Conservation (phyloP, 345 rosid species). For the Passiflora organensis region DNA sequence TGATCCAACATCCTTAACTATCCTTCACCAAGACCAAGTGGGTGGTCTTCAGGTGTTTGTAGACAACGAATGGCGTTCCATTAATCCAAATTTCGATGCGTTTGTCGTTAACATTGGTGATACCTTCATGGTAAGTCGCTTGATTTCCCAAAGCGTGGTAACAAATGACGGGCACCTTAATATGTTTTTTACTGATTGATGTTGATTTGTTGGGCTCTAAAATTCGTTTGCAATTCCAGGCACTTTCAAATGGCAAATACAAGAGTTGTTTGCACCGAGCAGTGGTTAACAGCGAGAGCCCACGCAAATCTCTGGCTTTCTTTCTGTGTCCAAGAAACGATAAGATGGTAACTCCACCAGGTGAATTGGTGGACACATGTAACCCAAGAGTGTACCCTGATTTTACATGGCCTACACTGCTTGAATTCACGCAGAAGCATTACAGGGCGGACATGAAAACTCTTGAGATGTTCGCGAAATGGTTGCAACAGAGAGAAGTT, state of each 20-base stretch:
- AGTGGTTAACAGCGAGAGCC: conserved; percentile 12
- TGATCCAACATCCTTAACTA: conserved; percentile 17
- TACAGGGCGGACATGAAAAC: conserved; percentile 19
- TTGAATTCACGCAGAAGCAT: conserved; percentile 18
- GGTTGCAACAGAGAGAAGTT: conserved; percentile 1
- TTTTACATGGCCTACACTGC: conserved; percentile 19
- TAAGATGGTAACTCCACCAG: conserved; percentile 19
- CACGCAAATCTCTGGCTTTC: conserved; percentile 18
- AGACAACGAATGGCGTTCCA: conserved; percentile 11
- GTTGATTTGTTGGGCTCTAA: background rate
- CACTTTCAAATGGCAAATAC: conserved; percentile 19
- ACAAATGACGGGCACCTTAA: no score
- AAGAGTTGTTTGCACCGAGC: conserved; percentile 25
- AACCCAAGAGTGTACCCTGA: conserved; percentile 15
- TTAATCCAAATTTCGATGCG: conserved; percentile 10
- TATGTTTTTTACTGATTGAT: background rate
- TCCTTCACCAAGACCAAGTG: conserved; percentile 25
- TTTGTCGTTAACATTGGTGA: conserved; percentile 23
- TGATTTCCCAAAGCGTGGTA: no score
- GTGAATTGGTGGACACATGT: conserved; percentile 9
- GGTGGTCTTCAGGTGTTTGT: conserved; percentile 18
- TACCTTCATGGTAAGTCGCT: conserved; percentile 19
- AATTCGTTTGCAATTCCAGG: no score
- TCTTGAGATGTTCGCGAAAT: conserved; percentile 12
- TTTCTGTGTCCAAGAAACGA: conserved; percentile 18